Evolutionary conservation across 2,329 filamentous ascomycete genomes (phyloP).

Genomic region (Rutstroemia sp.): DNA sequence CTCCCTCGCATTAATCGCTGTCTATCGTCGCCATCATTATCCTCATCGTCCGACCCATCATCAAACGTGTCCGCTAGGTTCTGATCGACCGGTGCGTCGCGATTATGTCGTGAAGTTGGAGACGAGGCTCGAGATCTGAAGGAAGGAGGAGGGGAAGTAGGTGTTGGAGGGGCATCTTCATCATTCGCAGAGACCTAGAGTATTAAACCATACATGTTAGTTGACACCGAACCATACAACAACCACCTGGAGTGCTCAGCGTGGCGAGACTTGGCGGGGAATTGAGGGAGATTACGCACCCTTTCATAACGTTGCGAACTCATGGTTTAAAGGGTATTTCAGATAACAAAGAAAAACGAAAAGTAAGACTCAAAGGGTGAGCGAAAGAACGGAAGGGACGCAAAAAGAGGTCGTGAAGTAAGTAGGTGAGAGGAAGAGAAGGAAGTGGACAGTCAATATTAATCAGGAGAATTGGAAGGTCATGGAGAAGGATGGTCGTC

Average conservation of each 20-base stretch:
- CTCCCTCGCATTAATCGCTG: slow-evolving; percentile 75
- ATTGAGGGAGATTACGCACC: slow-evolving; percentile 34
- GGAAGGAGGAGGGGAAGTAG: slow-evolving; percentile 62
- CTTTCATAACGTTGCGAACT: slow-evolving; percentile 43
- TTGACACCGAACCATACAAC: no score
- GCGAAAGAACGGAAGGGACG: slow-evolving; percentile 12
- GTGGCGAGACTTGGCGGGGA: slow-evolving; percentile 16
- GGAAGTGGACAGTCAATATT: not conserved
- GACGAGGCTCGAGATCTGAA: slow-evolving; percentile 82
- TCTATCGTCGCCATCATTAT: slow-evolving; percentile 71
- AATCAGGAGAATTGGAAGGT: slow-evolving; percentile 5
- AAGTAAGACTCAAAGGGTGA: slow-evolving; percentile 13
- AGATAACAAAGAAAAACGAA: slow-evolving; percentile 22
- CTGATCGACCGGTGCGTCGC: slow-evolving; percentile 51
- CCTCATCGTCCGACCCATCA: slow-evolving; percentile 66
- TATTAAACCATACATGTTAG: no score
- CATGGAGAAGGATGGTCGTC: not conserved
- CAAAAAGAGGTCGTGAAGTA: slow-evolving; percentile 11
- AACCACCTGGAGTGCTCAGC: not conserved
- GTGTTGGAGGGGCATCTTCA: slow-evolving; percentile 37
- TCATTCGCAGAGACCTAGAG: slow-evolving; percentile 51
- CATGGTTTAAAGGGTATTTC: slow-evolving; percentile 18
- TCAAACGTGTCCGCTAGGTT: slow-evolving; percentile 90
- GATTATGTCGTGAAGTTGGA: slow-evolving; percentile 38
- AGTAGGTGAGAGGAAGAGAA: slow-evolving; percentile 9